These are phyloP conservation scores for Puccinia brachypodii DNA, from an alignment of 1,284 basidiomycete species.

Conservation along the genomic window DNA sequence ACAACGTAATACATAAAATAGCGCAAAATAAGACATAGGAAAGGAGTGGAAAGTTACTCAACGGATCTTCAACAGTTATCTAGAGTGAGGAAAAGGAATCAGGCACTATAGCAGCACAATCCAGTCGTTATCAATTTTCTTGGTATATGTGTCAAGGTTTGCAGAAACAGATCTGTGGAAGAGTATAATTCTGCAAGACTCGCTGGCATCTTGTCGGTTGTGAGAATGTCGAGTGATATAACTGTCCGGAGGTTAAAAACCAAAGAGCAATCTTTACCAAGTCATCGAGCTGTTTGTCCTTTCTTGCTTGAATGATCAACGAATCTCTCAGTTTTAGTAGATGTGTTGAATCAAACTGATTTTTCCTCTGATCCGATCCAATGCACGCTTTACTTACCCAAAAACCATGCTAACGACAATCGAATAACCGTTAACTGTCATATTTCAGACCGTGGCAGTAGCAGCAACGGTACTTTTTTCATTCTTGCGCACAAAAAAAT, in stretches of 20 bases:
- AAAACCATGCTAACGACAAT: not conserved
- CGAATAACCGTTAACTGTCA: not conserved
- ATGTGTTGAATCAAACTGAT: not conserved
- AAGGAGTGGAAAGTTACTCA: not conserved
- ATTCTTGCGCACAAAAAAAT: not conserved
- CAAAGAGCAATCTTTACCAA: not conserved
- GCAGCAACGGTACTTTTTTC: slow-evolving; percentile 27
- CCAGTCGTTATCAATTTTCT: too few species aligned
- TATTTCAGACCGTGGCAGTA: slow-evolving; percentile 18
- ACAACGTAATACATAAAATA: not conserved
- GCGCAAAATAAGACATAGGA: not conserved
- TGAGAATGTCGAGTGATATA: slow-evolving; percentile 16
- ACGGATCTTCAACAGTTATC: too few species aligned
- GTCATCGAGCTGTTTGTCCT: slow-evolving; percentile 1
- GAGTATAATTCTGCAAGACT: not conserved
- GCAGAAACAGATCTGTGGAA: not conserved
- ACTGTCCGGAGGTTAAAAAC: not conserved
- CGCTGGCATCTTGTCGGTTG: not conserved
- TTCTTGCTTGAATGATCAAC: not conserved
- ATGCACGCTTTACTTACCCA: not conserved
- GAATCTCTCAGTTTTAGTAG: too few species aligned
- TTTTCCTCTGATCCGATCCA: not conserved
- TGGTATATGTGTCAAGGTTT: not conserved
- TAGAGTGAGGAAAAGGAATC: too few species aligned
- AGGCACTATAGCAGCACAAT: too few species aligned